A percentile compares a stretch with the other conserved stretches of the same genome.
phyloP scores from a whole-genome alignment of 176 grass and related monocot genomes.

The Alloteropsis semialata region DNA sequence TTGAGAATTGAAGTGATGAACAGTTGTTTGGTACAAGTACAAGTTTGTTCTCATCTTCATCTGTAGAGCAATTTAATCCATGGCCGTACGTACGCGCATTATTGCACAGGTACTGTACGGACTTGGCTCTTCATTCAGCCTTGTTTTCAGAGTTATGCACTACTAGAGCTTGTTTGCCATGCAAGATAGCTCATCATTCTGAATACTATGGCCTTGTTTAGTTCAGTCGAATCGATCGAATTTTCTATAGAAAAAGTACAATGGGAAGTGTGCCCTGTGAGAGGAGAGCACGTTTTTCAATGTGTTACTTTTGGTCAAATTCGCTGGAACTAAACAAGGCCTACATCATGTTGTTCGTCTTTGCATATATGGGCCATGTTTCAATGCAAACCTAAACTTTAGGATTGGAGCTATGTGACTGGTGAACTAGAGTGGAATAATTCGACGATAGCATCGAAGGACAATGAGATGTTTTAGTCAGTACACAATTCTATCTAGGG shows the following conservation, averaged over 20 bases:
- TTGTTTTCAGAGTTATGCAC: slow-evolving; percentile 37
- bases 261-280: too few relatives aligned
- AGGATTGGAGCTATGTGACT: not conserved
- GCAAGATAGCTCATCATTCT: not conserved
- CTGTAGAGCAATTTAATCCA: not conserved
- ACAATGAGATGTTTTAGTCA: not conserved
- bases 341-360: not conserved
- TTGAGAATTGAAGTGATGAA: not conserved
- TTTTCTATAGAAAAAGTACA: too few relatives aligned
- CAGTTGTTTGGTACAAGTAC: slow-evolving; percentile 16
- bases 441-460: slow-evolving; percentile 11
- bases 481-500: slow-evolving; percentile 16
- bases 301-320: too few relatives aligned
- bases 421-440: slow-evolving; percentile 20
- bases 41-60: slow-evolving; percentile 31
- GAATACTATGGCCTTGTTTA: too few relatives aligned
- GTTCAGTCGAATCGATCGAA: too few relatives aligned
- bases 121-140: not conserved
- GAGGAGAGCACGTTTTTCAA: too few relatives aligned
- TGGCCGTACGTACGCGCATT: not conserved
- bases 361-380: slow-evolving; percentile 2
- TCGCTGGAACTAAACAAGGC: too few relatives aligned
- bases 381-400: slow-evolving; percentile 9
- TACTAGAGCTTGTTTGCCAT: not conserved
- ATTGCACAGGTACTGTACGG: slow-evolving; percentile 3